A percentile compares a stretch with the other conserved stretches of the same genome.
Evolutionary conservation across 2,329 filamentous ascomycete genomes (phyloP).

Genomic region (Pseudodiploospora longispora): DNA sequence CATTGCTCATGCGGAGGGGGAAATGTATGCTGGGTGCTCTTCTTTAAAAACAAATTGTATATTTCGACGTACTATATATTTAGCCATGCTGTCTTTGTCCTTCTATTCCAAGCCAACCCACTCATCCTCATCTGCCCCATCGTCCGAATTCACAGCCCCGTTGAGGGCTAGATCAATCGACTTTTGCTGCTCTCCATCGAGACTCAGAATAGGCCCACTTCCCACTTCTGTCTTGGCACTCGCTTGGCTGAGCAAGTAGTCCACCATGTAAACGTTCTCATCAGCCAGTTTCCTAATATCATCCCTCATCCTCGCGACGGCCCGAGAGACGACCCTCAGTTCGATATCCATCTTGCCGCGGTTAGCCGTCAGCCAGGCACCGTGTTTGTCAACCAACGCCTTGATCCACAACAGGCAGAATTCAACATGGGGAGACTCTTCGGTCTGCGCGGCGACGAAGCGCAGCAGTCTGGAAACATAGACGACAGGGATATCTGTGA

Average conservation of each 20-base stretch:
- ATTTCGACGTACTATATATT: neutral
- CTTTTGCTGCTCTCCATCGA: constrained; percentile 10
- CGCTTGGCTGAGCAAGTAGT: constrained; percentile 62
- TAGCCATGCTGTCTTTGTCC: constrained; percentile 1
- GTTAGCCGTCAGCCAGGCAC: constrained; percentile 75
- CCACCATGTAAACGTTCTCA: constrained; percentile 81
- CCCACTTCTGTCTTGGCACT: constrained; percentile 18
- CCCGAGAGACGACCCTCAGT: constrained; percentile 72
- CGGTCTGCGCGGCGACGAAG: constrained; percentile 80
- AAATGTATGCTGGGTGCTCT: neutral
- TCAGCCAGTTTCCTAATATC: constrained; percentile 79
- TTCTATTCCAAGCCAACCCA: constrained; percentile 42
- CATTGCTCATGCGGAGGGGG: neutral
- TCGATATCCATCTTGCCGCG: constrained; percentile 74
- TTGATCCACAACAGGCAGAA: constrained; percentile 93
- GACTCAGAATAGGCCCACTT: constrained; percentile 11
- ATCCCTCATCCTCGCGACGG: constrained; percentile 69
- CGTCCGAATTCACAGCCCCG: constrained; percentile 23
- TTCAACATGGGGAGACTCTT: constrained; percentile 87
- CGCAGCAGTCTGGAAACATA: constrained; percentile 81
- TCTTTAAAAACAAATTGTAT: neutral
- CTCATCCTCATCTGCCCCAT: constrained; percentile 33
- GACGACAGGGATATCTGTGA: constrained; percentile 70
- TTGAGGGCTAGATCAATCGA: constrained; percentile 22
- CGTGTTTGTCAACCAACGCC: constrained; percentile 71